Evolutionary conservation across 257 asterid species (phyloP).

Genomic region (Solanum sejunctum): DNA sequence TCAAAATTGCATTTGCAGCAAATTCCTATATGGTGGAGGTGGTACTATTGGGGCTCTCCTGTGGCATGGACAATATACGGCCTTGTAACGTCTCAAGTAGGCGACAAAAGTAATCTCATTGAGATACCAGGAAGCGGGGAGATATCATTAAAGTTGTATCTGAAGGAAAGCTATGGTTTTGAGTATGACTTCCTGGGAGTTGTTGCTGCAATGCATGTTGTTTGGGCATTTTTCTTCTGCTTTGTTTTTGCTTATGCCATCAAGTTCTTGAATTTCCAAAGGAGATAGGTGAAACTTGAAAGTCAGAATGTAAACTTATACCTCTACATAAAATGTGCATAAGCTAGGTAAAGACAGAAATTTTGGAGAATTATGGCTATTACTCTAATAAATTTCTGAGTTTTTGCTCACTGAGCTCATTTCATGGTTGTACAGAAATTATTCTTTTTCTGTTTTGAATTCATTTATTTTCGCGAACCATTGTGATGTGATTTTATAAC

Average conservation of each 20-base stretch:
- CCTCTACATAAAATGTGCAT: neutral
- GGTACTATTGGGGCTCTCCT: constrained; percentile 85
- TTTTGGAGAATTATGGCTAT: neutral
- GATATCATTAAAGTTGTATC: constrained; percentile 29
- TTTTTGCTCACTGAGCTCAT: neutral
- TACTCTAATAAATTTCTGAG: neutral
- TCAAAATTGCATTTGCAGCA: constrained; percentile 19
- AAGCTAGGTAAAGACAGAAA: neutral
- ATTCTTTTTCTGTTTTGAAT: neutral
- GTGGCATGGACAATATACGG: constrained; percentile 90
- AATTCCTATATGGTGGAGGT: constrained; percentile 91
- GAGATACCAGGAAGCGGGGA: constrained; percentile 31
- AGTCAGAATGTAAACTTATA: neutral
- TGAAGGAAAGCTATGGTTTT: constrained; percentile 33
- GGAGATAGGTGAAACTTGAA: constrained; percentile 23
- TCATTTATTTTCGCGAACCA: neutral
- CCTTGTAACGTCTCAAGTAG: constrained; percentile 62
- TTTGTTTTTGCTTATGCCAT: constrained; percentile 58
- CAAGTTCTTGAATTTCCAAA: constrained; percentile 67
- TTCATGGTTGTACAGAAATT: neutral
- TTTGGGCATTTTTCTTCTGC: constrained; percentile 56
- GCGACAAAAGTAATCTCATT: constrained; percentile 18
- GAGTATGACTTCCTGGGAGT: constrained; percentile 55
- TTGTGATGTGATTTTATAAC: neutral
- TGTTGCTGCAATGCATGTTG: constrained; percentile 56